Percentiles rank a stretch among this genome's conserved stretches.
Evolutionary conservation across 176 grass and related monocot species (phyloP).

Genomic region (Olyra latifolia): DNA sequence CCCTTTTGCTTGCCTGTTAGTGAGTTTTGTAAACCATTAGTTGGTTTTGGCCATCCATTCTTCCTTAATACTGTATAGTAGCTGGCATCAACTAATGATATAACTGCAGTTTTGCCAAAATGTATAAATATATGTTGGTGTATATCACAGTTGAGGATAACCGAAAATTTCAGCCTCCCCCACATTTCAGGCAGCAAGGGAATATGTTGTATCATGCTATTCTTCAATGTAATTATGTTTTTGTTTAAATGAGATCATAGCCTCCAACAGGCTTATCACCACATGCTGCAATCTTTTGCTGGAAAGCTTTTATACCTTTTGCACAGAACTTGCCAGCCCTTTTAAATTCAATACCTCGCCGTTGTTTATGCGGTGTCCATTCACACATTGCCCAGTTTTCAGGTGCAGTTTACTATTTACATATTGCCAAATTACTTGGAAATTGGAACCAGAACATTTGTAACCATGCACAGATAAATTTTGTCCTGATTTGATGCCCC

Average conservation of each 20-base stretch:
- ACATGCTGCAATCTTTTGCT: neutral
- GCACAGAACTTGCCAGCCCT: neutral
- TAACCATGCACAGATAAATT: neutral
- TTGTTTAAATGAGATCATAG: neutral
- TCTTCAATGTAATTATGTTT: slow-evolving; percentile 47
- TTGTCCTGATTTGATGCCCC: neutral
- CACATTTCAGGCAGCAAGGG: slow-evolving; percentile 9
- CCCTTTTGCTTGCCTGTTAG: slow-evolving; percentile 28
- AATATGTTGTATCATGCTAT: slow-evolving; percentile 20
- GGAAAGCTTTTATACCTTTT: neutral
- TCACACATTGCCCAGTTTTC: neutral
- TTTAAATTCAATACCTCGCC: neutral
- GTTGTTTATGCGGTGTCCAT: neutral
- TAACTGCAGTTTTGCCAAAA: slow-evolving; percentile 60
- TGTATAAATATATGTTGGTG: slow-evolving; percentile 61
- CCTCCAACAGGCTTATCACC: neutral
- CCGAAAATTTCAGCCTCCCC: slow-evolving; percentile 31
- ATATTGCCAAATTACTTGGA: neutral
- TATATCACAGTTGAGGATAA: slow-evolving; percentile 46
- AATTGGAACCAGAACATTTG: neutral
- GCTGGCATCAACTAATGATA: slow-evolving; percentile 42
- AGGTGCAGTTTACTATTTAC: neutral
- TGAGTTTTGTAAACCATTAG: slow-evolving; percentile 44
- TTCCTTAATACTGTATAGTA: slow-evolving; percentile 77
- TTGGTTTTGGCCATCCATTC: slow-evolving; percentile 60